A percentile compares a stretch with the other conserved stretches of the same genome.
phyloP scores from a whole-genome alignment of 73 alveolate genomes.

The Effrenium voratum region DNA sequence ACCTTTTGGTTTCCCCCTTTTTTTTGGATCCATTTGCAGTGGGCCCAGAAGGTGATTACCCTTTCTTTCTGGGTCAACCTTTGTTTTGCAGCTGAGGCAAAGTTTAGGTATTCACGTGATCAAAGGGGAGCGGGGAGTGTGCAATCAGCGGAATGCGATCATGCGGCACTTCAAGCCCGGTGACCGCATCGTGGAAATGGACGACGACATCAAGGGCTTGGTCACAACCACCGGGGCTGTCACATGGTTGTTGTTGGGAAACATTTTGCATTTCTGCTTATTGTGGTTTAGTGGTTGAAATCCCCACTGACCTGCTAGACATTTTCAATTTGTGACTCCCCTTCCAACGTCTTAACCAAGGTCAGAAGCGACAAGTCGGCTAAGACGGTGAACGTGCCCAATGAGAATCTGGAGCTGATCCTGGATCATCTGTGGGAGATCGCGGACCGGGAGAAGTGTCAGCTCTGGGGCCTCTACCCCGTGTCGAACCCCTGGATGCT shows the following conservation, averaged over 20 bases:
- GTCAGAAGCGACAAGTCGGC: slow-evolving; percentile 38
- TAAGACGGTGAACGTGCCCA: slow-evolving; percentile 2
- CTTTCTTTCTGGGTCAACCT: too few relatives aligned
- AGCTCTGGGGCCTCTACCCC: slow-evolving; percentile 71
- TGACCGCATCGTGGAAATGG: slow-evolving; percentile 70
- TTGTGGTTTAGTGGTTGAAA: background rate
- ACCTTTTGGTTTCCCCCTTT: too few relatives aligned
- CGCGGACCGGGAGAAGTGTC: slow-evolving; percentile 27
- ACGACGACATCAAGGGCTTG: slow-evolving; percentile 46
- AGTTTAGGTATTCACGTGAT: slow-evolving; percentile 20
- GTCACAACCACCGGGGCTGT: slow-evolving; percentile 19
- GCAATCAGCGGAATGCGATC: slow-evolving; percentile 61
- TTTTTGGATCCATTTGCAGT: too few relatives aligned
- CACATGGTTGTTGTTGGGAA: background rate
- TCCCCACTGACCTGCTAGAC: too few relatives aligned
- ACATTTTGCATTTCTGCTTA: background rate
- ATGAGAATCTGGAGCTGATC: background rate
- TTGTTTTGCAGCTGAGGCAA: too few relatives aligned
- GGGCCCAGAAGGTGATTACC: too few relatives aligned
- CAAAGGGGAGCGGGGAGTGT: slow-evolving; percentile 40
- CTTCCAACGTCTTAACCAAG: too few relatives aligned
- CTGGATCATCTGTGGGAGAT: slow-evolving; percentile 51
- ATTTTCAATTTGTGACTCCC: too few relatives aligned
- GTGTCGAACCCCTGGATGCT: slow-evolving; percentile 9
- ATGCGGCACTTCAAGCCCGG: slow-evolving; percentile 44